Evolutionary conservation across 257 asterid species (phyloP).

Genomic region (Coffea eugenioides): DNA sequence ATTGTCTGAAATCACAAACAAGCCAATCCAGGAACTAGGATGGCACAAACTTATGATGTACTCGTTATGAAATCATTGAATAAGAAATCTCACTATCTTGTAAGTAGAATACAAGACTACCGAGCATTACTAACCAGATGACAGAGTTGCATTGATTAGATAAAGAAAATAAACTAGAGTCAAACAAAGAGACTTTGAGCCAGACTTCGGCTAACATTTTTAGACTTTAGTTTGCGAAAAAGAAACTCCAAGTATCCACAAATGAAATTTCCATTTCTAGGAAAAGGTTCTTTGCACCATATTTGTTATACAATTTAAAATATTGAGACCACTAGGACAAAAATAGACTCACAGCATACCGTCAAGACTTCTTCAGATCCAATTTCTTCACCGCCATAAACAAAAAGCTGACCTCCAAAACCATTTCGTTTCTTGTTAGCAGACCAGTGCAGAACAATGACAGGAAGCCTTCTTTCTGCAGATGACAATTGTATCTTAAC

Average conservation of each 20-base stretch:
- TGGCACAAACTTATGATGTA: neutral
- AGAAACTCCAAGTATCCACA: neutral
- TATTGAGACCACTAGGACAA: conserved; percentile 1
- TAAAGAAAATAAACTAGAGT: neutral
- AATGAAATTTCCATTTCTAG: neutral
- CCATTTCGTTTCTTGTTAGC: conserved; percentile 48
- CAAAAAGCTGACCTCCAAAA: conserved; percentile 75
- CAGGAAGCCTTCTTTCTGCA: conserved; percentile 84
- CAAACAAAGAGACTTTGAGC: neutral
- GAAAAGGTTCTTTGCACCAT: neutral
- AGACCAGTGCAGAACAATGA: conserved; percentile 86
- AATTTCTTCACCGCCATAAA: conserved; percentile 88
- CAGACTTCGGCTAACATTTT: neutral
- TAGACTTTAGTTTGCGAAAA: neutral
- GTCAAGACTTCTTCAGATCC: conserved; percentile 96
- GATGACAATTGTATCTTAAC: conserved; percentile 78
- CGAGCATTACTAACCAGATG: neutral
- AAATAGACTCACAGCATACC: conserved; percentile 47
- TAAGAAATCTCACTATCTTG: neutral
- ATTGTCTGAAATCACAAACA: neutral
- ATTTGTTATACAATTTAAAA: neutral
- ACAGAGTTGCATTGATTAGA: neutral
- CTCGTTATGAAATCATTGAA: neutral
- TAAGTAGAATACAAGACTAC: neutral
- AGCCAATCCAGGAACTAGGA: neutral